A percentile compares a stretch with the other conserved stretches of the same genome.
These are phyloP conservation scores for Parafenestella ontariensis DNA, from an alignment of 2,329 filamentous ascomycete genomes.

Conservation along the genomic window DNA sequence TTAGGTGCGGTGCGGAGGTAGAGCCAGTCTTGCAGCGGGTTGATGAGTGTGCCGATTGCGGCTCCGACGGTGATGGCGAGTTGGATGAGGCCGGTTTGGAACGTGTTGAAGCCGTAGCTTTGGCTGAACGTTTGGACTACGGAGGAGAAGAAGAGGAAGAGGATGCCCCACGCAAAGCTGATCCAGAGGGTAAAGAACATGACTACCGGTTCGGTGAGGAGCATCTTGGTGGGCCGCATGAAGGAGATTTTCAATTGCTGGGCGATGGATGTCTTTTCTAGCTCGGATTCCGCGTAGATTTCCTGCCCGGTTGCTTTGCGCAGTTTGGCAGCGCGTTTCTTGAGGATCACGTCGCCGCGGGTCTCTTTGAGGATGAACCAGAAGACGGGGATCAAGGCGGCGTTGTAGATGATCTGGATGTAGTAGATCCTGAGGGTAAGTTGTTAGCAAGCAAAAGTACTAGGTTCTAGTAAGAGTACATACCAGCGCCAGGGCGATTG, in stretches of 20 bases:
- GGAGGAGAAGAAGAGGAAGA: slow-evolving; percentile 53
- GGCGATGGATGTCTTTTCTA: slow-evolving; percentile 25
- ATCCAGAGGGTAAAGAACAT: slow-evolving; percentile 55
- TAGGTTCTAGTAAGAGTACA: slow-evolving; percentile 1
- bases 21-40: slow-evolving; percentile 47
- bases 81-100: slow-evolving; percentile 50
- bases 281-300: slow-evolving; percentile 40
- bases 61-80: slow-evolving; percentile 53
- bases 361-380: slow-evolving; percentile 53
- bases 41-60: slow-evolving; percentile 51
- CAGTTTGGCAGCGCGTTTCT: slow-evolving; percentile 49
- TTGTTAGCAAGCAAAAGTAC: slow-evolving; percentile 1
- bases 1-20: slow-evolving; percentile 37
- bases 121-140: slow-evolving; percentile 51
- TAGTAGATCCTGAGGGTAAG: slow-evolving; percentile 51
- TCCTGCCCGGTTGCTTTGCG: slow-evolving; percentile 45
- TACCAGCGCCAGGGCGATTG: slow-evolving; percentile 50
- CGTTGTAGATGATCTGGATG: slow-evolving; percentile 54
- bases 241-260: slow-evolving; percentile 49
- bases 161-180: slow-evolving; percentile 54
- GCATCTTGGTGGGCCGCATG: slow-evolving; percentile 50
- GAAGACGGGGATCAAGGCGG: slow-evolving; percentile 51
- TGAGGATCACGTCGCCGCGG: slow-evolving; percentile 52
- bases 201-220: slow-evolving; percentile 53
- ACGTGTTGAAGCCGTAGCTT: slow-evolving; percentile 46